Evolutionary conservation across 768 basidiomycete genomes (phyloP), one percentile per base, ranked within the genome.

Genomic region (Paxillus ammoniavirescens): DNA sequence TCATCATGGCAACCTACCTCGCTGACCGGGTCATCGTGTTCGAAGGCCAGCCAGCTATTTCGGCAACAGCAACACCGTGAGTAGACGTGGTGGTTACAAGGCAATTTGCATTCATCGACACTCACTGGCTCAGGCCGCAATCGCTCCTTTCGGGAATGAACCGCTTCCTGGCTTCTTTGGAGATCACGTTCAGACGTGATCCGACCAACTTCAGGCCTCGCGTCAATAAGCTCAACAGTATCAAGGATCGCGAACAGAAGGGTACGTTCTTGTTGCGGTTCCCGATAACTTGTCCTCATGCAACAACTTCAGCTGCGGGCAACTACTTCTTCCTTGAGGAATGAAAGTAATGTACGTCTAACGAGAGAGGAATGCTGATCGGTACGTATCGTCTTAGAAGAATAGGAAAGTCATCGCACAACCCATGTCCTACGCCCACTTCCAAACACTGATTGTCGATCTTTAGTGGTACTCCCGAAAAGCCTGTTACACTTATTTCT

Each of bases 1-100:
- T 99, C 73, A 97, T 98, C 77, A 98, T 98, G 96, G 95, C 96
- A 4, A 98, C 96, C 2, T 98, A 99, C 72, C 89, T 99, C 52
- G 96, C 97, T 40, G 97, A 99, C 69, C 89, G 96, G 43, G 93
- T 97, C 63, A 93, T 96, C 55, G 93, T 95, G 12, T 95, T 93
- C 62, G 87, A 90, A 68, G 91, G 91, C 37, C 72, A 84, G 62
- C 96, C 97, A 6, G 95, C 94, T 40, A 72, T 94, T 47, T 50
- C 87, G 47, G 95, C 97, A 15, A 95, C 87, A 38, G 97, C 97
- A 17, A 89, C 91, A 23, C 91, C 88, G 91, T 96, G 69, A 65
- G 89, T 79, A 15, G 17, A 54, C 36, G 3, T 2, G 38, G 36
- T 17, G 50, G 50, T 21, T 13, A 42, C 26, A 33, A 8, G 30